phyloP scores from a whole-genome alignment of 495 filamentous ascomycete genomes.

The Penicillium canariense region DNA sequence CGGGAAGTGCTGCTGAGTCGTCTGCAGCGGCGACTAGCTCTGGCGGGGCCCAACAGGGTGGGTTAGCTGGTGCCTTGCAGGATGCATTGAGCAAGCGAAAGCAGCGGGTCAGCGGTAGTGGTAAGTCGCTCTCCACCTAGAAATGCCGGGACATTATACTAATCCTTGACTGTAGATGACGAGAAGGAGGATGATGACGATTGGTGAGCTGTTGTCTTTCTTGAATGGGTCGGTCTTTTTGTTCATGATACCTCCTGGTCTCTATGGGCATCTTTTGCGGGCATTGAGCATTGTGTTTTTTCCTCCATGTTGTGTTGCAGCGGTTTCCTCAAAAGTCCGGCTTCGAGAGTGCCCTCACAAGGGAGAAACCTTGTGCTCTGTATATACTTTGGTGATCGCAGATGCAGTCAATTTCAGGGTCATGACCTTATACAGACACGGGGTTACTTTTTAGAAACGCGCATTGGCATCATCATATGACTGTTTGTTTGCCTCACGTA shows the following conservation, averaged over 20 bases:
- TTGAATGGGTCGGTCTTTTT: conserved; percentile 10
- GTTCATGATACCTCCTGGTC: conserved; percentile 21
- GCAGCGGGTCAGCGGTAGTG: conserved; percentile 83
- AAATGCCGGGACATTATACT: conserved; percentile 2
- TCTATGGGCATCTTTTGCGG: conserved; percentile 21
- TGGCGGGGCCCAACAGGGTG: conserved; percentile 57
- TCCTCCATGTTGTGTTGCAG: conserved; percentile 10
- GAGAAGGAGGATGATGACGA: conserved; percentile 77
- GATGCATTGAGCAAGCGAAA: conserved; percentile 76
- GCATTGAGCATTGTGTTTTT: conserved; percentile 20
- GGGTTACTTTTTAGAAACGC: not conserved
- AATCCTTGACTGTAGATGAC: conserved; percentile 57
- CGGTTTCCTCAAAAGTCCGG: conserved; percentile 22
- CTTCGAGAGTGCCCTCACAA: conserved; percentile 14
- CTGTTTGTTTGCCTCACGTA: too few relatives aligned
- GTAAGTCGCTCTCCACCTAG: conserved; percentile 54
- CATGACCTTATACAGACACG: not conserved
- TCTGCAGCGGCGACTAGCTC: conserved; percentile 48
- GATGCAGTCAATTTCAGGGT: not conserved
- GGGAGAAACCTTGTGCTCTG: conserved; percentile 12
- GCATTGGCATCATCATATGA: too few relatives aligned
- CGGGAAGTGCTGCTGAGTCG: conserved; percentile 52
- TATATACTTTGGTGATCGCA: conserved; percentile 21
- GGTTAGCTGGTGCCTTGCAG: conserved; percentile 79
- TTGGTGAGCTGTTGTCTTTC: conserved; percentile 49